Percentiles rank a stretch among this genome's conserved stretches.
Conservation (phyloP, 78 protist genomes). For the Dictyostelium intermedium region DNA sequence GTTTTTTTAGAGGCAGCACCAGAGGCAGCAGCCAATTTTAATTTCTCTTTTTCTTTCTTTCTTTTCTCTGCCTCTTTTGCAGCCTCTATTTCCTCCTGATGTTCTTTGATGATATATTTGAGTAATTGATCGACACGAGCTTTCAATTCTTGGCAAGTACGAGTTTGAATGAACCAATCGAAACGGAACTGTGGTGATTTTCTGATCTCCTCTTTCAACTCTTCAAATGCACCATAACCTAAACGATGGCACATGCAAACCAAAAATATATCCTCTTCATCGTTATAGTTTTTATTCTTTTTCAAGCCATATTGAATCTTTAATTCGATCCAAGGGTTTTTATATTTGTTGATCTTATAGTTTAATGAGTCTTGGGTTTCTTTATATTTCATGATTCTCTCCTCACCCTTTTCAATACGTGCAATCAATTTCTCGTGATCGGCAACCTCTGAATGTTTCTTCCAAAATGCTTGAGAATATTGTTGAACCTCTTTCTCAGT, state of each 20-base stretch:
- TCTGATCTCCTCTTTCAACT: conserved; percentile 77
- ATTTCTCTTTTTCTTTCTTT: conserved; percentile 29
- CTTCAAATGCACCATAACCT: conserved; percentile 89
- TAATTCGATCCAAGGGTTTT: conserved; percentile 81
- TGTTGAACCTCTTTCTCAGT: conserved; percentile 71
- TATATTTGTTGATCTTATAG: conserved; percentile 68
- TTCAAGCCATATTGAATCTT: conserved; percentile 67
- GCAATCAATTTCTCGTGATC: conserved; percentile 74
- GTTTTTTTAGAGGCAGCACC: neutral
- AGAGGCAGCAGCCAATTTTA: neutral
- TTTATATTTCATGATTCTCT: conserved; percentile 12
- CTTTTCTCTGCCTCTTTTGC: conserved; percentile 31
- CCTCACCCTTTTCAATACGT: conserved; percentile 85
- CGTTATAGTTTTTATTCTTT: conserved; percentile 77
- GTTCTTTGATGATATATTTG: conserved; percentile 63
- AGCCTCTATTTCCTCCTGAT: conserved; percentile 55
- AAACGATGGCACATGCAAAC: conserved; percentile 78
- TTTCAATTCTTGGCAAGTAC: conserved; percentile 79
- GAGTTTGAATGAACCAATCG: conserved; percentile 91
- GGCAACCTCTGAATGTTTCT: conserved; percentile 28
- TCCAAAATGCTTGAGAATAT: conserved; percentile 82
- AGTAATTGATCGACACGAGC: conserved; percentile 71
- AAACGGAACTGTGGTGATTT: conserved; percentile 86
- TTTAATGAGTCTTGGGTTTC: conserved; percentile 46
- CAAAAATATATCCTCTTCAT: conserved; percentile 87